Conservation (phyloP, 768 basidiomycete species). For the Coprinellus micaceus region DNA sequence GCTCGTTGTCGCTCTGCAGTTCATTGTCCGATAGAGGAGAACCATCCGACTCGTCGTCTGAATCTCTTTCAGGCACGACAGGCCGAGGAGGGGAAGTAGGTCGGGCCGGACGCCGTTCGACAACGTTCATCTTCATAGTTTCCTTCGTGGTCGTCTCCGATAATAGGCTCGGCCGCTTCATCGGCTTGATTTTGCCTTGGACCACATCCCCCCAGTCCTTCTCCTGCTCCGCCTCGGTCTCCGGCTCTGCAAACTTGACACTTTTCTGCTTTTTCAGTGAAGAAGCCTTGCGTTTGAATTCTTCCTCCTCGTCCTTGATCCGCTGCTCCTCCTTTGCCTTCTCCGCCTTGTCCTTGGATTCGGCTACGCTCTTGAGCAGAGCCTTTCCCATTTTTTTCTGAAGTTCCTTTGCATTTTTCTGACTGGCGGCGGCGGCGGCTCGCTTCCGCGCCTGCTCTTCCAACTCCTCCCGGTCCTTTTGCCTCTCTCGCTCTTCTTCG, state of each 20-base stretch:
- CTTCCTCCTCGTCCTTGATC: slow-evolving; percentile 27
- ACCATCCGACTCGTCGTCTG: slow-evolving; percentile 64
- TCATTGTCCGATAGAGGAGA: slow-evolving; percentile 14
- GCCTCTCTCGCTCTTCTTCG: slow-evolving; percentile 40
- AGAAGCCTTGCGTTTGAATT: slow-evolving; percentile 17
- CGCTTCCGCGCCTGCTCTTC: slow-evolving; percentile 49
- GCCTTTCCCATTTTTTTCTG: slow-evolving; percentile 80
- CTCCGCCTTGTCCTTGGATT: slow-evolving; percentile 37
- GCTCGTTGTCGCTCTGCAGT: not conserved
- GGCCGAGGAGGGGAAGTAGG: slow-evolving; percentile 17
- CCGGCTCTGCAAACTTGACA: slow-evolving; percentile 64
- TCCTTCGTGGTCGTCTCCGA: slow-evolving; percentile 33
- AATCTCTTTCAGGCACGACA: slow-evolving; percentile 38
- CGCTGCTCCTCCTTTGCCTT: slow-evolving; percentile 30
- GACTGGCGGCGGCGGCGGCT: slow-evolving; percentile 40
- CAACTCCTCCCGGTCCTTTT: slow-evolving; percentile 35
- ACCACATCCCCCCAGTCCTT: slow-evolving; percentile 54
- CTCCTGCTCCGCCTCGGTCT: slow-evolving; percentile 12
- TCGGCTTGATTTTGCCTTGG: slow-evolving; percentile 43
- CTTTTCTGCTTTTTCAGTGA: slow-evolving; percentile 49
- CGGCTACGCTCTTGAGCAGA: slow-evolving; percentile 45
- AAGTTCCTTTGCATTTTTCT: slow-evolving; percentile 45
- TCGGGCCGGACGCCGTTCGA: slow-evolving; percentile 46
- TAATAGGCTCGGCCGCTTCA: slow-evolving; percentile 34
- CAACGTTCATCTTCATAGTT: slow-evolving; percentile 66